phyloP scores from a whole-genome alignment of 306 rosid species.

The Dicorynia guianensis region DNA sequence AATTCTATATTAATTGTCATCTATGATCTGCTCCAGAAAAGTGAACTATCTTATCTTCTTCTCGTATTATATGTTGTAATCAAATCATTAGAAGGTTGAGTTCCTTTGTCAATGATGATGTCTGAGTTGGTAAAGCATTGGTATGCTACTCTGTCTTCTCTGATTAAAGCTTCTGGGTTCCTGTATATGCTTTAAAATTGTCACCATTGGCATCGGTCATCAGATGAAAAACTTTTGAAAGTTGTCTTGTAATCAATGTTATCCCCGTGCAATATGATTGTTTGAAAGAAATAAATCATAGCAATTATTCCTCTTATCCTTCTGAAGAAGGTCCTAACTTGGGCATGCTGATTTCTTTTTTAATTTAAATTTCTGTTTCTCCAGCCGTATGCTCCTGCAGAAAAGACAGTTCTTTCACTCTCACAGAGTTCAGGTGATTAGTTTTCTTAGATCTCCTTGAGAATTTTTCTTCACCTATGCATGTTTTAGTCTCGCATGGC shows the following conservation, averaged over 20 bases:
- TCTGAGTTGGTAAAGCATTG: too few species aligned
- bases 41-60: background rate
- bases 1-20: background rate
- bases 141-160: conserved; percentile 13
- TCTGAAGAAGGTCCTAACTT: background rate
- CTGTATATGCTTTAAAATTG: background rate
- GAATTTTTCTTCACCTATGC: too few species aligned
- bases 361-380: conserved; percentile 38
- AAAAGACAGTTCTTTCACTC: conserved; percentile 98
- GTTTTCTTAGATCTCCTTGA: conserved; percentile 34
- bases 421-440: conserved; percentile 94
- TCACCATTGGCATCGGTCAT: background rate
- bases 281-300: background rate
- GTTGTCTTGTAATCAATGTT: background rate
- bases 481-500: background rate
- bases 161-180: background rate
- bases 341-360: conserved; percentile 36
- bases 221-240: background rate
- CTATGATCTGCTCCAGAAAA: background rate
- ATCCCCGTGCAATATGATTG: background rate
- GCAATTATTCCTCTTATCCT: background rate
- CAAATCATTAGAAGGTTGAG: too few species aligned
- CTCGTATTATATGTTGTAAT: background rate
- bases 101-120: too few species aligned
- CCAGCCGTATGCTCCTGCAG: conserved; percentile 90